Base-by-base conservation (phyloP, 139 green algal species). In the Tetraselmis striata region DNA sequence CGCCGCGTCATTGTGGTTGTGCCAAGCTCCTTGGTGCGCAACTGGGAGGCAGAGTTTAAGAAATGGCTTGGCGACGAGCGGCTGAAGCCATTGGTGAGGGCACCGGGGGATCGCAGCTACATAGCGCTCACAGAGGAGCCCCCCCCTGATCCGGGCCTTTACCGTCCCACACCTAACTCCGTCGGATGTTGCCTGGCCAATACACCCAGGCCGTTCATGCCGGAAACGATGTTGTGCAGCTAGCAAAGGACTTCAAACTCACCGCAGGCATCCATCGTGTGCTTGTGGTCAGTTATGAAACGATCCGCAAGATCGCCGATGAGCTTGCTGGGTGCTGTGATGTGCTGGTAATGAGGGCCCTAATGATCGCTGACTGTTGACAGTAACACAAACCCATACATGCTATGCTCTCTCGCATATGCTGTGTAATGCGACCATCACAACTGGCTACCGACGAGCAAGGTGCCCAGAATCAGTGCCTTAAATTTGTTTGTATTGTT, bases 1-100 rank as follows among this genome's bases (percentile, higher is more conserved):
- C 83, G 83, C 74, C 88, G 88, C 32, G 90, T 88, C 2, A 80
- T 97, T 59, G 90, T 98, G 76, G 93, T 95, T 2, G 89, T 89
- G 0, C 95, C 95, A 0, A 89, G 87, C 58, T 91, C 83, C 24
- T 82, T 97, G 74, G 86, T 91, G 26, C 81, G 87, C 23, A 98
- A 98, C 85, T 98, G 94, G 95, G 87, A 79, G 1, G 88, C 78
- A 5, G 88, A 95, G 80, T 86, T 93, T 26, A 92, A 90, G 31
- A 97, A 97, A 82, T 98, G 95, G 95, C 90, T 97, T 59, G 94
- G 94, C 45, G 32, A 78, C 0, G 91, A 95, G 87, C 87, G 94
- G 0, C 79, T 95, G 81, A 81, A 86, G 29, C 85, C 86, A 5
- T 59, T 89, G 24, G 88, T 90, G 28, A n/a, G n/a, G n/a, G n/a